Evolutionary conservation across 1,284 basidiomycete genomes (phyloP), one percentile per base, ranked within the genome.

Genomic region (Neonothopanus nambi): DNA sequence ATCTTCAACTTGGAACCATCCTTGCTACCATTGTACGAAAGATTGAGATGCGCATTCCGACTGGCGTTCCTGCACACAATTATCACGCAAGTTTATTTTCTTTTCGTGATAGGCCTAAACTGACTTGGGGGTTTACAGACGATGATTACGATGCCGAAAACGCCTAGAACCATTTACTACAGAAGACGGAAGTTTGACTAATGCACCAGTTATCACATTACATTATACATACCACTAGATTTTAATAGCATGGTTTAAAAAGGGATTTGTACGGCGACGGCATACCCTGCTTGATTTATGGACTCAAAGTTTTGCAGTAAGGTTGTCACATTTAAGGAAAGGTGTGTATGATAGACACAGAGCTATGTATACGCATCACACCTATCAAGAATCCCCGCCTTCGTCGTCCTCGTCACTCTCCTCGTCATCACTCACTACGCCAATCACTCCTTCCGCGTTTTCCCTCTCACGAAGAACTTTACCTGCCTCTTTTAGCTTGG

Each of bases 1-100:
- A 98, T 69, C 73, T 98, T 52, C 97, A 99, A 73, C 77, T 99
- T 23, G 91, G 93, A 41, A 87, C 88, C 5, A 80, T 99, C 67
- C 75, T 99, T 57, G 70, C 86, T 7, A 91, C 88, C 9, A 69
- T 99, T 56, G 74, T 98, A 37, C 85, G 95, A 51, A 74, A 81
- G 55, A 76, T 92, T 57, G 90, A 93, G 67, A 67, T 98, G 68
- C 80, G 79, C 51, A 75, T 97, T 36, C 86, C 78, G 38, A 71
- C 74, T 35, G 67, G 70, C 3, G 77, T 99, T 57, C 95, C 97
- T 2, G 78, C 80, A 43, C 86, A 95, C 54, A 95, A 99, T 72
- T 99, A 95, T 72, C 85, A 89, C 61, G 92, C 93, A 72, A 52
- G 90, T 80, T 15, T 35, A 35, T 28, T 36, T 42, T 24, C 26